These are phyloP conservation scores for Metschnikowia corniflorae DNA, from an alignment of 805 yeast genomes.

Conservation along the genomic window DNA sequence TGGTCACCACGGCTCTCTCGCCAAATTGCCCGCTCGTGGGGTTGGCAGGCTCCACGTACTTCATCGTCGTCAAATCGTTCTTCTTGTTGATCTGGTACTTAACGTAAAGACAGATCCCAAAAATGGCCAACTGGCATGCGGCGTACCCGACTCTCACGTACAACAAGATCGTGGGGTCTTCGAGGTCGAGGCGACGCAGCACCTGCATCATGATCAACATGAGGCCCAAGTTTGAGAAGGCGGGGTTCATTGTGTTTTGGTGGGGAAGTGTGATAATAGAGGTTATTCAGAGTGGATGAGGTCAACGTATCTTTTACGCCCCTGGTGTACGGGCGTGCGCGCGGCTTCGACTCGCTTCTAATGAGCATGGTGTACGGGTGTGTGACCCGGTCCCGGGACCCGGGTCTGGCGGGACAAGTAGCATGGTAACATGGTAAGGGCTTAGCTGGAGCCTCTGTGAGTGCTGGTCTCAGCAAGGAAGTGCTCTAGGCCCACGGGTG, in stretches of 20 bases:
- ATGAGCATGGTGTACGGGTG: too few relatives aligned
- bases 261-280: too few relatives aligned
- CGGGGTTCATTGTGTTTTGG: conserved; percentile 83
- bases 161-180: conserved; percentile 68
- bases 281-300: too few relatives aligned
- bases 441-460: too few relatives aligned
- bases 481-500: too few relatives aligned
- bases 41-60: conserved; percentile 83
- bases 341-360: too few relatives aligned
- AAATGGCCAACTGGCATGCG: conserved; percentile 60
- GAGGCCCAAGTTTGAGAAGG: conserved; percentile 76
- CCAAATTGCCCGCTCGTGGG: conserved; percentile 74
- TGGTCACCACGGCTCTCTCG: conserved; percentile 76
- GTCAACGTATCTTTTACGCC: too few relatives aligned
- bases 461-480: too few relatives aligned
- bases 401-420: too few relatives aligned
- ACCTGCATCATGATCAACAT: conserved; percentile 97
- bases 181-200: conserved; percentile 83
- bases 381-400: too few relatives aligned
- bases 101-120: conserved; percentile 64
- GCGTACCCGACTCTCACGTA: conserved; percentile 74
- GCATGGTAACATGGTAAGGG: too few relatives aligned
- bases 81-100: conserved; percentile 59
- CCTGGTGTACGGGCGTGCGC: too few relatives aligned
- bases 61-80: conserved; percentile 89